Evolutionary conservation across 345 rosid genomes (phyloP).

Genomic region (Nasturtium officinale): DNA sequence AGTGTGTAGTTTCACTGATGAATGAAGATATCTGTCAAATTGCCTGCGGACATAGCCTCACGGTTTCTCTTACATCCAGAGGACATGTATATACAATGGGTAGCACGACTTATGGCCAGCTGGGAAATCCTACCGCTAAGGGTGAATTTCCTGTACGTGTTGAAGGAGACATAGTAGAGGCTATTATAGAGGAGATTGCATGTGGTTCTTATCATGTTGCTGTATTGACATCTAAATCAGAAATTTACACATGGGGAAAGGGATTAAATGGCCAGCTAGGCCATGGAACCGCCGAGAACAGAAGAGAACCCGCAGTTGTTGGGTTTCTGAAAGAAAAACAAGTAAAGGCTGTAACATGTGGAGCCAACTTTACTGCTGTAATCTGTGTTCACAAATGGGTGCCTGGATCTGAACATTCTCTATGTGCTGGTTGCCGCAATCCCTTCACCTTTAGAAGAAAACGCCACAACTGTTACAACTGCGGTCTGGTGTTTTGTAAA

Average conservation of each 20-base stretch:
- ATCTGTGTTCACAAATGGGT: constrained; percentile 76
- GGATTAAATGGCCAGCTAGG: constrained; percentile 85
- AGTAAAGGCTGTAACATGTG: constrained; percentile 72
- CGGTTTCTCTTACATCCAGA: constrained; percentile 64
- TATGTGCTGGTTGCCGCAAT: constrained; percentile 82
- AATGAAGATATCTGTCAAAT: constrained; percentile 59
- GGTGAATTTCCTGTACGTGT: constrained; percentile 63
- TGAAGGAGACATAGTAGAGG: constrained; percentile 55
- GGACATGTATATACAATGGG: constrained; percentile 92
- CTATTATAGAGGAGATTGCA: constrained; percentile 65
- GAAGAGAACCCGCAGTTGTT: constrained; percentile 59
- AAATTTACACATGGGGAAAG: constrained; percentile 88
- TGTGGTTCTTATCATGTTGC: constrained; percentile 89
- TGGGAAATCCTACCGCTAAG: constrained; percentile 62
- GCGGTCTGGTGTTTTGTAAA: constrained; percentile 89
- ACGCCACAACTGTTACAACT: constrained; percentile 94
- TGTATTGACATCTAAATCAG: constrained; percentile 62
- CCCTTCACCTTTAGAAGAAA: constrained; percentile 85
- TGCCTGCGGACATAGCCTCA: constrained; percentile 73
- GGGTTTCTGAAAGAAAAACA: constrained; percentile 70
- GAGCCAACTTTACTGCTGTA: constrained; percentile 76
- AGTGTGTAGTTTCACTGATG: constrained; percentile 50
- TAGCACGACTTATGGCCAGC: constrained; percentile 68
- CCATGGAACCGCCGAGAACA: constrained; percentile 68
- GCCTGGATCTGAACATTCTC: constrained; percentile 65